Evolutionary conservation across 495 filamentous ascomycete species (phyloP).

Genomic region (Tetracladium marchalianum): DNA sequence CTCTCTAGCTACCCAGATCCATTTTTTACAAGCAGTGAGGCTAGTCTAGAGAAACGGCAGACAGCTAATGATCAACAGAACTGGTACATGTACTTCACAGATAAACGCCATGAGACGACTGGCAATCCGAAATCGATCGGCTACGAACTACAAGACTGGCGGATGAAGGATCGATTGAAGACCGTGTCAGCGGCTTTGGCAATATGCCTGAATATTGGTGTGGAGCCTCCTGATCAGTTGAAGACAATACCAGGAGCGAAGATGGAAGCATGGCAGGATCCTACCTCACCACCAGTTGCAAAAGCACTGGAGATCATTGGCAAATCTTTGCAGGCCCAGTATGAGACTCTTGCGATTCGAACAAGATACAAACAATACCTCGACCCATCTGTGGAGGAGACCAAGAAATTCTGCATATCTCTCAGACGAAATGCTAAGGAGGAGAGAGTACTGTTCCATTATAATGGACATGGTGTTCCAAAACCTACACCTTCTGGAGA

Average conservation of each 20-base stretch:
- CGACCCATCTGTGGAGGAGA: constrained; percentile 93
- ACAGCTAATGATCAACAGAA: constrained; percentile 34
- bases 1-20: too few species aligned
- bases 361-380: constrained; percentile 95
- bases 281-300: constrained; percentile 63
- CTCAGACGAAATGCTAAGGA: constrained; percentile 87
- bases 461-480: constrained; percentile 98
- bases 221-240: constrained; percentile 90
- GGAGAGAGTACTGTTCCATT: constrained; percentile 90
- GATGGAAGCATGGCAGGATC: constrained; percentile 95
- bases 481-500: constrained; percentile 92
- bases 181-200: constrained; percentile 91
- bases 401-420: constrained; percentile 87
- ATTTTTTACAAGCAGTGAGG: too few species aligned
- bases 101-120: constrained; percentile 95
- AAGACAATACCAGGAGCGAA: constrained; percentile 89
- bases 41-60: too few species aligned
- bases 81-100: constrained; percentile 98
- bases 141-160: constrained; percentile 76
- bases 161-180: constrained; percentile 92
- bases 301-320: constrained; percentile 92
- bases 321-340: constrained; percentile 88
- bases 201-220: constrained; percentile 93
- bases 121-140: constrained; percentile 63
- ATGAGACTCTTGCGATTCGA: constrained; percentile 85